Evolutionary conservation across 2,329 filamentous ascomycete species (phyloP).

Genomic region (Atkinsonella hypoxylon): DNA sequence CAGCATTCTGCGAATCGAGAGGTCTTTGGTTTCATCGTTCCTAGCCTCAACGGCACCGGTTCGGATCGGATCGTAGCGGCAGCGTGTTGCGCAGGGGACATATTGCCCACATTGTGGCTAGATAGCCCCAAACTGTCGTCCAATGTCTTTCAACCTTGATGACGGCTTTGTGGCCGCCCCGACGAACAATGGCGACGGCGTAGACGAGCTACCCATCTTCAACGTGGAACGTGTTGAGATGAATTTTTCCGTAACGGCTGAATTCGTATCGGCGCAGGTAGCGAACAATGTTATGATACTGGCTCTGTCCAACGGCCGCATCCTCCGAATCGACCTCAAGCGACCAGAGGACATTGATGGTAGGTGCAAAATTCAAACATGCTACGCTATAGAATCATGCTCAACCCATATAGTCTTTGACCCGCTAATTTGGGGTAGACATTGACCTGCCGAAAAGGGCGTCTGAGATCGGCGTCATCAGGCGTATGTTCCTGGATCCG

Average conservation of each 20-base stretch:
- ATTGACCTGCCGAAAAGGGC: slow-evolving; percentile 93
- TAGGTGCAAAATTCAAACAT: slow-evolving; percentile 22
- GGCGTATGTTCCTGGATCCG: slow-evolving; percentile 93
- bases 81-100: background rate
- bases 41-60: background rate
- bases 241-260: slow-evolving; percentile 85
- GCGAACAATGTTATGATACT: slow-evolving; percentile 94
- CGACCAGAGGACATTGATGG: slow-evolving; percentile 91
- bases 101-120: background rate
- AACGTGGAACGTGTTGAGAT: slow-evolving; percentile 86
- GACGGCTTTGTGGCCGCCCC: slow-evolving; percentile 62
- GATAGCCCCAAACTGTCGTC: slow-evolving; percentile 4
- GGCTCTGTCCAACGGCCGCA: slow-evolving; percentile 81
- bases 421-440: slow-evolving; percentile 40
- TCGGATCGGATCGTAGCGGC: background rate
- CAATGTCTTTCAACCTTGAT: slow-evolving; percentile 26
- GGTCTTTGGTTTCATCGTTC: background rate
- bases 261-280: slow-evolving; percentile 93
- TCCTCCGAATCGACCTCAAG: slow-evolving; percentile 88
- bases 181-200: slow-evolving; percentile 41
- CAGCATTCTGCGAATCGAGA: background rate
- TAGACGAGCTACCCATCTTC: slow-evolving; percentile 75
- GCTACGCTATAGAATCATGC: background rate
- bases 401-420: background rate
- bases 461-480: slow-evolving; percentile 82